phyloP scores from a whole-genome alignment of 2,329 filamentous ascomycete genomes.

The Sporothrix humicola region DNA sequence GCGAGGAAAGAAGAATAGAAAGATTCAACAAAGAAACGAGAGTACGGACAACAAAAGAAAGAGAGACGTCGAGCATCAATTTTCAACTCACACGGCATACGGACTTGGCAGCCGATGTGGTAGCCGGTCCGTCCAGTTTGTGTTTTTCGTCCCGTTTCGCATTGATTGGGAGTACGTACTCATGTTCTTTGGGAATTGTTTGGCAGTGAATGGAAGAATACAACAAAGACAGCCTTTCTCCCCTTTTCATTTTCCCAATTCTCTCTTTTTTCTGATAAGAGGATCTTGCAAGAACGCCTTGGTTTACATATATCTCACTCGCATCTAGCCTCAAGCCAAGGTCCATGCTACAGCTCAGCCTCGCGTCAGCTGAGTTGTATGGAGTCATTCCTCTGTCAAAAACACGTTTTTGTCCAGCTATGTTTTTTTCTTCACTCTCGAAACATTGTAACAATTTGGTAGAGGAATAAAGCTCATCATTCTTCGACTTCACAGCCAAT shows the following conservation, averaged over 20 bases:
- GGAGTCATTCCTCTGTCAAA: too few species aligned
- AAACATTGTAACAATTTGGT: too few species aligned
- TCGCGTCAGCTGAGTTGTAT: constrained; percentile 15
- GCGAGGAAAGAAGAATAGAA: neutral
- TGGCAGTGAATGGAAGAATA: neutral
- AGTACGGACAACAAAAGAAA: neutral
- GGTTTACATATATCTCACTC: neutral
- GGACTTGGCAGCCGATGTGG: constrained; percentile 4
- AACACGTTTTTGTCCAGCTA: too few species aligned
- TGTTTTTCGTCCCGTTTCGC: neutral
- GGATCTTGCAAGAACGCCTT: neutral
- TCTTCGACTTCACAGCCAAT: too few species aligned
- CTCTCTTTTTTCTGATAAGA: too few species aligned
- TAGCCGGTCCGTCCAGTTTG: neutral
- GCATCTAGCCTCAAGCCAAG: neutral
- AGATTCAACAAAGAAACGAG: neutral
- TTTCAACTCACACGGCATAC: neutral
- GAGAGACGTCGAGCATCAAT: neutral
- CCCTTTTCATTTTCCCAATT: neutral
- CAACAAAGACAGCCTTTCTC: neutral
- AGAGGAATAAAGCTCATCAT: too few species aligned
- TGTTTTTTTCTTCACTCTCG: too few species aligned
- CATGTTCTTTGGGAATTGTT: neutral
- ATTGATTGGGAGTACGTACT: neutral
- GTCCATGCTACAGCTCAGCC: neutral